Base-by-base conservation (phyloP, 371 early-diverging fungal genomes). In the Mortierella sp. region DNA sequence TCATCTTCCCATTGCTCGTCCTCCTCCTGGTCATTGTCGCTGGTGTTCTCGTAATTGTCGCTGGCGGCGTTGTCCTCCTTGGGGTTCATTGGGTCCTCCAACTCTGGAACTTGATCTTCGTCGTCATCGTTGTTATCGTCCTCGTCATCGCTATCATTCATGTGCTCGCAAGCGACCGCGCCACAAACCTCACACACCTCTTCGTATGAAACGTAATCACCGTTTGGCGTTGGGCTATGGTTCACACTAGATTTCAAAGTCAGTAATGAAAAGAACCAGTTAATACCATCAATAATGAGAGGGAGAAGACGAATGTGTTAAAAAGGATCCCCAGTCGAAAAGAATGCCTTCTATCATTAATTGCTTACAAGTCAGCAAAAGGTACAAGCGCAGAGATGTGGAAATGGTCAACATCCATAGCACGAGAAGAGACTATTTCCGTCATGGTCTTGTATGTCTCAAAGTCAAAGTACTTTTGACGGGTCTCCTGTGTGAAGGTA, bases 351-450 rank as follows among this genome's bases (percentile, higher is more conserved):
- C 9, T 37, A 37, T 37, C 37, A 3, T 37, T 5, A 59, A 79
- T 79, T 18, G 82, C 71, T 76, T 82, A 96, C 55, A 94, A 76
- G 72, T 96, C 95, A 16, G 95, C 94, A 79, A 95, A 89, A n/a
- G 95, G 95, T 0, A 93, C 94, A 84, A 97, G 86, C 19, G 93
- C 89, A 55, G 90, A 89, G 43, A 91, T 92, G 59, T 94, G 91
- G 66, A 87, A 94, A 9, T 85, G 86, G 74, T 96, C 96, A 14
- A 96, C 94, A 70, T 89, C 83, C 73, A 97, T 96, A 7, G 94
- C 87, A 18, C 96, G 87, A 15, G 95, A 94, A 1, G 92, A 87
- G 5, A 95, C 93, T 59, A 94, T 68, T 4, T 90, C 89, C 1
- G 88, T 85, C 19, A 87, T 87, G 16, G 81, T 71, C 63, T 88